Percentiles rank a stretch among this genome's conserved stretches.
Evolutionary conservation across 805 yeast genomes (phyloP).

Genomic region (Myxozyma sirexii): DNA sequence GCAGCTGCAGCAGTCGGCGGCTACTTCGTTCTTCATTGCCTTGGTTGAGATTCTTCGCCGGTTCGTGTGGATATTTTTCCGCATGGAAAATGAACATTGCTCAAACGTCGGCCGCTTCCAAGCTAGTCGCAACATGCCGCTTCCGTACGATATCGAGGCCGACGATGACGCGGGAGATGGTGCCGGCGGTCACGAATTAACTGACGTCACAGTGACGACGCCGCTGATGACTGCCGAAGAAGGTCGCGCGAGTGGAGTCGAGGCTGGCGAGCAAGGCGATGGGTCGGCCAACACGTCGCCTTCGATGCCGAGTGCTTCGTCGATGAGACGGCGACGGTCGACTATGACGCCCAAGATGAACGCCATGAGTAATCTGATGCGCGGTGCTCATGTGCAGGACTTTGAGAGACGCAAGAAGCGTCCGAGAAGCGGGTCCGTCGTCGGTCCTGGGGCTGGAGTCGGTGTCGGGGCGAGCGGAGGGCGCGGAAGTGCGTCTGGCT

Average conservation of each 20-base stretch:
- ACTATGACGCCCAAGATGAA: constrained; percentile 28
- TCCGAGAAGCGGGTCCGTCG: background rate
- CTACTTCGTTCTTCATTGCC: constrained; percentile 80
- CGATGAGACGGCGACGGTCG: constrained; percentile 22
- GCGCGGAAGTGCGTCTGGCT: background rate
- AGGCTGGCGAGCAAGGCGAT: background rate
- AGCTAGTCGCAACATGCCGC: constrained; percentile 83
- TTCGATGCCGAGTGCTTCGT: background rate
- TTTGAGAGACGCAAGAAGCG: constrained; percentile 64
- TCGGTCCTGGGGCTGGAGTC: no score
- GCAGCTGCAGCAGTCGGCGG: constrained; percentile 85
- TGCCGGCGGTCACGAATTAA: constrained; percentile 9
- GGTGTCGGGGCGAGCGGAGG: background rate
- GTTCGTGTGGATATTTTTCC: constrained; percentile 84
- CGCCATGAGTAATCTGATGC: constrained; percentile 31
- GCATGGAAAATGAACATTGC: constrained; percentile 96
- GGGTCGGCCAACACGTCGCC: background rate
- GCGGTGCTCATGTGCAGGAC: constrained; percentile 80
- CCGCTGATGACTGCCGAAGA: constrained; percentile 34
- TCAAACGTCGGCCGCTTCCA: constrained; percentile 83
- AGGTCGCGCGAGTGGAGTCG: constrained; percentile 16
- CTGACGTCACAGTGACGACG: constrained; percentile 17
- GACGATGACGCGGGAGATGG: constrained; percentile 39
- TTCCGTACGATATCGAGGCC: constrained; percentile 72
- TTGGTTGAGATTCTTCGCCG: constrained; percentile 80